Percentiles rank a stretch among this genome's conserved stretches.
These are phyloP conservation scores for Chalciporus sp. DNA, from an alignment of 1,284 basidiomycete species.

Conservation along the genomic window DNA sequence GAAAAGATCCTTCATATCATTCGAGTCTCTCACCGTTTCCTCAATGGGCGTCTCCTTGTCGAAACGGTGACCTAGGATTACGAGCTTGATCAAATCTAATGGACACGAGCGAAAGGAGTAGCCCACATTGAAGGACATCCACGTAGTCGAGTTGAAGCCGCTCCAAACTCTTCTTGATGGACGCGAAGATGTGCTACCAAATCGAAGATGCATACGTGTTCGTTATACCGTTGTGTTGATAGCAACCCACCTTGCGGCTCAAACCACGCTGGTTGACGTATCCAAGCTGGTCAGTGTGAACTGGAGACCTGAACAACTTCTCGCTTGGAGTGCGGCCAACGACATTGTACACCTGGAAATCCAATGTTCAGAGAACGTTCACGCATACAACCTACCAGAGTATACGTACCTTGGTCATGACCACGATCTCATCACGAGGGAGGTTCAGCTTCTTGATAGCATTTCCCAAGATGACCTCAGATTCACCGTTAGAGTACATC, in stretches of 20 bases:
- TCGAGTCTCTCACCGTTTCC: constrained; percentile 15
- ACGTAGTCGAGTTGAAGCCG: constrained; percentile 72
- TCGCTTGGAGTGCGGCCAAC: constrained; percentile 33
- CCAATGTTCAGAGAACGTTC: background rate
- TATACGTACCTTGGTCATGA: constrained; percentile 65
- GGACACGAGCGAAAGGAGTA: background rate
- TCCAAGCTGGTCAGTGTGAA: constrained; percentile 41
- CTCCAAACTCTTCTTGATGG: constrained; percentile 61
- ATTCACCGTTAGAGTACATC: constrained; percentile 67
- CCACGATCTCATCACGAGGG: constrained; percentile 74
- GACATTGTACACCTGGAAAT: constrained; percentile 34
- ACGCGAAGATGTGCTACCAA: constrained; percentile 67
- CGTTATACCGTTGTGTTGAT: background rate
- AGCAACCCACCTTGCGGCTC: constrained; percentile 44
- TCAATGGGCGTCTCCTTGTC: constrained; percentile 24
- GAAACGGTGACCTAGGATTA: constrained; percentile 17
- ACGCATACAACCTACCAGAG: background rate
- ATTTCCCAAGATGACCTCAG: constrained; percentile 74
- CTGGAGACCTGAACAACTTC: constrained; percentile 14
- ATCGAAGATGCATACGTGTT: background rate
- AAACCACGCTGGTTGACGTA: constrained; percentile 58
- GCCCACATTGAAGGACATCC: constrained; percentile 59
- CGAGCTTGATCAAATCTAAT: background rate
- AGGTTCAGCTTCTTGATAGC: constrained; percentile 72
- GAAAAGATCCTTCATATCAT: background rate